Base-by-base conservation (phyloP, 495 filamentous ascomycete genomes). In the Aspergillus saccharolyticus region DNA sequence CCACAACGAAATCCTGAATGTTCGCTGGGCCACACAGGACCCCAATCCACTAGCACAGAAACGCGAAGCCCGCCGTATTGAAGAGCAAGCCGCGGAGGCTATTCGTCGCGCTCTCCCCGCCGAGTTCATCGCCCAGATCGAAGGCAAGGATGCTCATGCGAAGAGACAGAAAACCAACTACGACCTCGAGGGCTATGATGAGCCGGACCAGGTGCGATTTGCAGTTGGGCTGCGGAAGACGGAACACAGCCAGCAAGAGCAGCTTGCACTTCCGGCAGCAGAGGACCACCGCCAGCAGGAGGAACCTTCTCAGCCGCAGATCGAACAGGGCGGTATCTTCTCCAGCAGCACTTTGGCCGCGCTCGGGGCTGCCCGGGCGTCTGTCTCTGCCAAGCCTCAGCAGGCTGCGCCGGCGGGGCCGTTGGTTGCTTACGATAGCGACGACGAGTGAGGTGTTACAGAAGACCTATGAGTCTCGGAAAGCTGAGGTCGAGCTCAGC, bases 31-130 rank as follows among this genome's bases (percentile, higher is more conserved):
- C 20, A 97, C 94, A 0, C 87, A 87, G 3, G 95, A 99, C 68
- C 95, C 95, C 18, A 99, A 99, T 61, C 95, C 95, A 0, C 83
- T 90, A 79, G 90, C 94, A 10, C 92, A 96, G 70, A 93, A 94
- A 61, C 83, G 95, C 33, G 95, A 99, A 67, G 92, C 89, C 18
- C 79, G 89, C 33, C 79, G 86, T 17, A 85, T 99, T 51, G 95
- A 99, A 71, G 95, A 99, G 70, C 93, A 97, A 72, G 95, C 95
- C n/a, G 95, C 94, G 0, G 95, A 97, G 66, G 95, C 95, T 10
- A 90, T 99, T 42, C 78, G 95, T 20, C 79, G 86, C 43, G 94
- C 95, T 7, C 73, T 99, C n/a, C 95, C 95, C 0, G 91, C 85
- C 1, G 90, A 89, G 21, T 97, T 90, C 64, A 88, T 99, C 1